phyloP scores from a whole-genome alignment of 371 early-diverging fungal genomes.

The Circinella umbellata region DNA sequence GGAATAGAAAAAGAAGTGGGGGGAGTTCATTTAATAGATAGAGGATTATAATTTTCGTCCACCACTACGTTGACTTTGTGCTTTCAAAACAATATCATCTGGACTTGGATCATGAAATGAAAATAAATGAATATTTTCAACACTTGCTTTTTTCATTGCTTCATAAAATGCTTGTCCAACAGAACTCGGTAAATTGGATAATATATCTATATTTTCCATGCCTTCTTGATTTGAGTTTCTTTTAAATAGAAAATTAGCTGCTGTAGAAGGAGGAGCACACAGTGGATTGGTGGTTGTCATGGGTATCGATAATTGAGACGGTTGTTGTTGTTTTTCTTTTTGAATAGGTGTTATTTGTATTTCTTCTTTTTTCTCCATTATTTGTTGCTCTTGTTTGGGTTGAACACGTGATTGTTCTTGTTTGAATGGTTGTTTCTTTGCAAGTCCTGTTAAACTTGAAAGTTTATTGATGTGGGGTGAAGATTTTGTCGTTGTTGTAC shows the following conservation, averaged over 20 bases:
- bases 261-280: constrained; percentile 51
- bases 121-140: constrained; percentile 51
- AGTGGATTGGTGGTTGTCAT: constrained; percentile 22
- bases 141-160: constrained; percentile 22
- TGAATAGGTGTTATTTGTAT: not conserved
- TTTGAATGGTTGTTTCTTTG: not conserved
- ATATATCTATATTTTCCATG: not conserved
- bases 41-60: constrained; percentile 19
- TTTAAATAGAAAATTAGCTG: constrained; percentile 51
- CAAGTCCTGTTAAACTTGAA: constrained; percentile 3
- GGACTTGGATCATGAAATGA: constrained; percentile 82
- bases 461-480: not conserved
- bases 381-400: not conserved
- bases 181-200: constrained; percentile 11
- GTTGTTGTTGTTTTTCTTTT: not conserved
- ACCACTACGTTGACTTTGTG: constrained; percentile 56
- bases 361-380: constrained; percentile 3
- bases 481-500: not conserved
- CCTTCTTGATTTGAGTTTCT: constrained; percentile 12
- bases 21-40: not conserved
- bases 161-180: constrained; percentile 33
- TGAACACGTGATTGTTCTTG: not conserved
- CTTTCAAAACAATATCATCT: constrained; percentile 77
- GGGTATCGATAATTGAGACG: not conserved
- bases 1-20: constrained; percentile 8